These are phyloP conservation scores for Torulaspora franciscae DNA, from an alignment of 805 yeast genomes.

Conservation along the genomic window DNA sequence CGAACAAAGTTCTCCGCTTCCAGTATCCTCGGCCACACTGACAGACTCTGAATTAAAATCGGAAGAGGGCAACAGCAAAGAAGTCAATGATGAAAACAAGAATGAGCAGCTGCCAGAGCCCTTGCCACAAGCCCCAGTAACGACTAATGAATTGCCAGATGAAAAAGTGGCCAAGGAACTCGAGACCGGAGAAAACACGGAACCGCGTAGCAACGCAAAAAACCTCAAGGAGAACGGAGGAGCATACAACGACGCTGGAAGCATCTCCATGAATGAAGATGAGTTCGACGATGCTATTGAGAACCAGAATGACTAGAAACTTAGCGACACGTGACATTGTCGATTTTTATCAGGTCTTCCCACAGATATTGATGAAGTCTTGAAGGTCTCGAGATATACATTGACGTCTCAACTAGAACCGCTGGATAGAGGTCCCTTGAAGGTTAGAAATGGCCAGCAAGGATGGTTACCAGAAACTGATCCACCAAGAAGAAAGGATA, in stretches of 20 bases:
- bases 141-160: too few species aligned
- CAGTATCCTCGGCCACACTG: too few species aligned
- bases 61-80: too few species aligned
- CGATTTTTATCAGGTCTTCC: not conserved
- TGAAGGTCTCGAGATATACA: not conserved
- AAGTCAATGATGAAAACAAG: too few species aligned
- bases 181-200: too few species aligned
- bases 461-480: constrained; percentile 1
- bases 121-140: too few species aligned
- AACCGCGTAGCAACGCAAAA: too few species aligned
- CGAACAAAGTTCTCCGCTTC: too few species aligned
- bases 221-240: too few species aligned
- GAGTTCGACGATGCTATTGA: constrained; percentile 22
- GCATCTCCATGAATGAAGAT: constrained; percentile 12
- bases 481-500: not conserved
- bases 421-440: not conserved
- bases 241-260: not conserved
- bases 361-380: not conserved
- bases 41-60: too few species aligned
- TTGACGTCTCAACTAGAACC: not conserved
- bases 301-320: constrained; percentile 2
- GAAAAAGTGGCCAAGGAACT: too few species aligned
- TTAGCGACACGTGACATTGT: not conserved
- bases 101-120: too few species aligned
- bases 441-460: not conserved